Base-by-base conservation (phyloP, 345 rosid genomes). In the Arabis alpina region DNA sequence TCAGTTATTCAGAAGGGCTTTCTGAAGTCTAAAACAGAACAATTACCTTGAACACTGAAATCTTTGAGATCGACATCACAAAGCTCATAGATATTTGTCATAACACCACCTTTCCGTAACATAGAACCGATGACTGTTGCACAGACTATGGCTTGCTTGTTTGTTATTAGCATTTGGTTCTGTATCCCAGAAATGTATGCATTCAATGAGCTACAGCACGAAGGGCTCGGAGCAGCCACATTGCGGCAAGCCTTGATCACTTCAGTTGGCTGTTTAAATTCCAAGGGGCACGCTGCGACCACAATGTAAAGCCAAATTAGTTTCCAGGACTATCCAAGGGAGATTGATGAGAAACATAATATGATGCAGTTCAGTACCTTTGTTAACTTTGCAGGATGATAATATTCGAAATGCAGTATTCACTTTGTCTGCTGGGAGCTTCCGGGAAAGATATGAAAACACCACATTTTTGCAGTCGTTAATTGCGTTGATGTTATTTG, bases 1-100 rank as follows among this genome's bases (percentile, higher is more conserved):
- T 47, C 12, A 64, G n/a, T 48, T 11, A 42, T 25, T 32, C 19
- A 8, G 45, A 58, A 30, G 9, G 15, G 3, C 2, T 11, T 8
- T 47, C 32, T 16, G 54, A 25, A 61, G 56, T 40, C 28, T 49
- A 13, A 36, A 56, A 37, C 66, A 51, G 4, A 68, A 47, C 39
- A 40, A 37, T 34, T 72, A 94, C 97, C 93, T 89, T 91, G 97
- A 77, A 91, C 83, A 70, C 97, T 91, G 65, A 89, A 93, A 82
- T 93, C 96, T 85, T 91, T 93, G 80, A 91, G 82, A 86, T 91
- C 96, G 54, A 94, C 88, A 48, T 91, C 96, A 81, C 99, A 94
- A 71, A 89, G 96, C 77, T 91, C 91, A 80, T 89, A 94, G 34
- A 94, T 77, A 77, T 94, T 85, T 59, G 93, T 80, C 87, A 91